These are phyloP conservation scores for Wickerhamiella shivajii DNA, from an alignment of 805 yeast genomes.

Conservation along the genomic window DNA sequence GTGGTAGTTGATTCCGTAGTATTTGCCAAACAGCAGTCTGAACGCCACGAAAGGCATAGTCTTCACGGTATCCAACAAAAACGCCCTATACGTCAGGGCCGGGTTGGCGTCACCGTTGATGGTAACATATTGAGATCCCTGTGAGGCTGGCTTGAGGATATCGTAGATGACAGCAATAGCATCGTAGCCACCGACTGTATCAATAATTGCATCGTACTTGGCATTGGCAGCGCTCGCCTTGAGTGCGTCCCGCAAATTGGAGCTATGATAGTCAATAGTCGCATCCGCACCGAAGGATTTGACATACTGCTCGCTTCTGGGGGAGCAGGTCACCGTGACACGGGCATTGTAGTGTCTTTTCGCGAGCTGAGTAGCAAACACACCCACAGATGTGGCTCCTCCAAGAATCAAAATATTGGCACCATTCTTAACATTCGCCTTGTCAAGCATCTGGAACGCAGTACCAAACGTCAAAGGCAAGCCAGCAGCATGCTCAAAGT, in stretches of 20 bases:
- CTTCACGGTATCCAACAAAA: background rate
- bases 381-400: slow-evolving; percentile 63
- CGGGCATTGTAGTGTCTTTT: slow-evolving; percentile 33
- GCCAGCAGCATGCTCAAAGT: slow-evolving; percentile 46
- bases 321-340: slow-evolving; percentile 44
- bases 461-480: slow-evolving; percentile 52
- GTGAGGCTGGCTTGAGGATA: slow-evolving; percentile 31
- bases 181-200: slow-evolving; percentile 46
- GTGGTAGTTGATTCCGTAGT: slow-evolving; percentile 22
- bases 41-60: slow-evolving; percentile 17
- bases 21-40: slow-evolving; percentile 20
- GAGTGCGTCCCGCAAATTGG: background rate
- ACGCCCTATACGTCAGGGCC: slow-evolving; percentile 9
- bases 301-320: slow-evolving; percentile 31
- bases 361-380: slow-evolving; percentile 40
- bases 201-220: slow-evolving; percentile 39
- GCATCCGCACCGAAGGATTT: slow-evolving; percentile 39
- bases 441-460: slow-evolving; percentile 32
- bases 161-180: slow-evolving; percentile 31
- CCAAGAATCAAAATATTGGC: slow-evolving; percentile 45
- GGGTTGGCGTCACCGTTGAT: slow-evolving; percentile 39
- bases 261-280: slow-evolving; percentile 22
- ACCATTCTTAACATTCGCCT: slow-evolving; percentile 24
- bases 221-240: background rate
- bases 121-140: slow-evolving; percentile 28